phyloP scores from a whole-genome alignment of 768 basidiomycete species.

The Lentinula boryana region DNA sequence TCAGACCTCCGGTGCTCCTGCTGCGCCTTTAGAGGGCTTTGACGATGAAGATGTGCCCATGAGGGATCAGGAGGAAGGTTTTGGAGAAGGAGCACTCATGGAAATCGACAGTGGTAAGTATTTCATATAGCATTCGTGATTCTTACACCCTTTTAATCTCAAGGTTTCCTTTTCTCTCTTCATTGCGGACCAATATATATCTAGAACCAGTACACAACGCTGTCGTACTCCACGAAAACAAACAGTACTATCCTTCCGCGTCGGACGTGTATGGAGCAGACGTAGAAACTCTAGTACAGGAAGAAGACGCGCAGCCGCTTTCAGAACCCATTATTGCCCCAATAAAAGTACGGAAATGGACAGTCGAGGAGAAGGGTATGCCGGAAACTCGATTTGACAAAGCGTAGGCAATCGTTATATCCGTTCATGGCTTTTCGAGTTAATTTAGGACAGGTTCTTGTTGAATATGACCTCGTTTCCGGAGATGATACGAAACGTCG shows the following conservation, averaged over 20 bases:
- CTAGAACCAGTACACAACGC: conserved; percentile 75
- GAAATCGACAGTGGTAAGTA: conserved; percentile 66
- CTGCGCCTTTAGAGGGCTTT: conserved; percentile 74
- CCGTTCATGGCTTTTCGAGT: not conserved
- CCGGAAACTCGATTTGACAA: conserved; percentile 98
- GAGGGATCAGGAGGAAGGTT: conserved; percentile 44
- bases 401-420: conserved; percentile 49
- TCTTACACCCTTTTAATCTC: not conserved
- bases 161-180: not conserved
- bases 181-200: conserved; percentile 1
- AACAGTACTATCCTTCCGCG: conserved; percentile 95
- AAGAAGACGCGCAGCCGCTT: conserved; percentile 95
- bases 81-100: conserved; percentile 68
- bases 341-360: conserved; percentile 91
- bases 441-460: conserved; percentile 60
- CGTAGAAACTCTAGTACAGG: conserved; percentile 95
- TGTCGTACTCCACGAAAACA: conserved; percentile 92
- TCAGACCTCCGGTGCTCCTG: conserved; percentile 28
- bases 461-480: conserved; percentile 88
- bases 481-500: conserved; percentile 94
- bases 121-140: not conserved
- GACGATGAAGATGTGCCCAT: conserved; percentile 61
- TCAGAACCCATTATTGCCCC: conserved; percentile 95
- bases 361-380: conserved; percentile 91
- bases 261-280: conserved; percentile 87